A percentile compares a stretch with the other conserved stretches of the same genome.
Evolutionary conservation across 306 rosid species (phyloP).

Genomic region (Canavalia gladiata): DNA sequence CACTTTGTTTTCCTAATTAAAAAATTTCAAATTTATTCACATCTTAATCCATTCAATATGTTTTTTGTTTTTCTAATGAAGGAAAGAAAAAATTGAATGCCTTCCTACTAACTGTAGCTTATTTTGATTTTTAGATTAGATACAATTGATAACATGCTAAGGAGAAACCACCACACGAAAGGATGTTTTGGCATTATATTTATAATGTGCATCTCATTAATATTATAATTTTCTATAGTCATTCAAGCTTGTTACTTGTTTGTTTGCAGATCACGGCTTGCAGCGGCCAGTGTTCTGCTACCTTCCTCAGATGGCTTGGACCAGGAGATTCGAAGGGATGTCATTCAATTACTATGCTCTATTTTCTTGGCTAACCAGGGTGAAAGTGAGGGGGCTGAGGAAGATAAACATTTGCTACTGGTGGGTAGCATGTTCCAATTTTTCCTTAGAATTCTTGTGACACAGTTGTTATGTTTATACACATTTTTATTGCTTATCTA

Average conservation of each 20-base stretch:
- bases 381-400: constrained; percentile 77
- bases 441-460: constrained; percentile 23
- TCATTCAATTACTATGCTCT: constrained; percentile 75
- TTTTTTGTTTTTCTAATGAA: constrained; percentile 20
- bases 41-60: neutral
- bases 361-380: constrained; percentile 95
- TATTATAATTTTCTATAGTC: neutral
- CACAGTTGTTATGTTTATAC: neutral
- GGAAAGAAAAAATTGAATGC: neutral
- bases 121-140: neutral
- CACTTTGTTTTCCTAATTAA: neutral
- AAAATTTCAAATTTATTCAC: constrained; percentile 15
- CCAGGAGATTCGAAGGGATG: constrained; percentile 63
- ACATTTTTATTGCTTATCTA: constrained; percentile 6
- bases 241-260: constrained; percentile 25
- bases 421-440: constrained; percentile 62
- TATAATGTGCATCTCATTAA: constrained; percentile 15
- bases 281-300: constrained; percentile 56
- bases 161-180: neutral
- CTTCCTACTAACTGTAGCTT: constrained; percentile 13
- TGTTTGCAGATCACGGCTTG: constrained; percentile 60
- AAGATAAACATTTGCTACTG: constrained; percentile 57
- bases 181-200: constrained; percentile 9
- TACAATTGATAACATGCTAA: constrained; percentile 11
- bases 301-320: constrained; percentile 60